Base-by-base conservation (phyloP, 2,329 filamentous ascomycete species). In the Penicillium sp. region DNA sequence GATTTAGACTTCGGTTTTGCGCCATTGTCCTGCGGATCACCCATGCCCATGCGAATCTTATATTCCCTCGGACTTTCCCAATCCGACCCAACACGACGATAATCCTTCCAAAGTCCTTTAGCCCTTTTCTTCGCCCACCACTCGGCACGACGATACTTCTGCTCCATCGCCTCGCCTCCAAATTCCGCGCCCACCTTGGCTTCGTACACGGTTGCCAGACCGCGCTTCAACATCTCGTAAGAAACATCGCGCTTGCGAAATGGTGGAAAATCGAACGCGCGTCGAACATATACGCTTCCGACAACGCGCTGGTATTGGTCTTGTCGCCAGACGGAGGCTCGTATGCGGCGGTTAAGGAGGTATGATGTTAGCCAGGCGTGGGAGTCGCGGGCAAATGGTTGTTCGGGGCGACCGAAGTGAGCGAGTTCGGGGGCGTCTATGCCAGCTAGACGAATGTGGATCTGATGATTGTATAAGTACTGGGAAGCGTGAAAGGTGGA, bases 261-360 rank as follows among this genome's bases (percentile, higher is more conserved):
- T 4, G 70, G 71, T 6, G 70, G 70, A 38, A 73, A 71, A 45
- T 73, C 70, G 36, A 71, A 60, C 33, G 62, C 67, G 51, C 79
- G 81, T 44, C 90, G 82, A 29, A 93, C 83, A 64, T 84, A 89
- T 0, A 93, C 93, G 0, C 89, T 94, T 15, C 87, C 91, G 1
- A 99, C 90, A 6, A 95, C 85, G 42, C 94, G 86, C 59, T 92
- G 88, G 71, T 97, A 99, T 69, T 97, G 94, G 70, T 99, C 95
- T 48, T 86, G 83, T 54, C 85, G 86, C 73, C 92, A 90, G 47
- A 96, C 82, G 64, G 88, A 85, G n/a, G 85, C 89, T 52, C 93
- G 85, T 49, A 99, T 88, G 51, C 86, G 85, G 31, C 84, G 84
- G 54, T 87, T 80, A 21, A 85, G 75, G 9, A 97, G 78, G 69